These are phyloP conservation scores for Phialemoniopsis sp. DNA, from an alignment of 2,329 filamentous ascomycete species.

Conservation along the genomic window DNA sequence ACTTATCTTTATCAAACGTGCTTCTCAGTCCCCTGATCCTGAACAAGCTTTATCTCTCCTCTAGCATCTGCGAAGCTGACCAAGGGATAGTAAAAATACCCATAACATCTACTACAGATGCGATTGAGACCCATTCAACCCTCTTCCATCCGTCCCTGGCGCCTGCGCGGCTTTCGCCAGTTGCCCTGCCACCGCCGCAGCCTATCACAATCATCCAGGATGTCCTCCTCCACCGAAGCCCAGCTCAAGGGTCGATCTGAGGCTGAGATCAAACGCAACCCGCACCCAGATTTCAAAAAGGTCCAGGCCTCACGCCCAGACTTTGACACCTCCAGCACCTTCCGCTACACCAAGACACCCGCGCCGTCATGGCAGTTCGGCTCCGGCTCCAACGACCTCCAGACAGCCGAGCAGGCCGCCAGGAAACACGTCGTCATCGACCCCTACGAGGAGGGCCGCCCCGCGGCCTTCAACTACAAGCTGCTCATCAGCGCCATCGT, in stretches of 20 bases:
- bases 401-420: slow-evolving; percentile 12
- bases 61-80: no score
- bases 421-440: slow-evolving; percentile 69
- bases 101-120: no score
- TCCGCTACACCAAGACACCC: slow-evolving; percentile 59
- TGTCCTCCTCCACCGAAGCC: no score
- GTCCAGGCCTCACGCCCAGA: slow-evolving; percentile 63
- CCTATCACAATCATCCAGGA: no score
- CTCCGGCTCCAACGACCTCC: slow-evolving; percentile 55
- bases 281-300: slow-evolving; percentile 70
- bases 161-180: no score
- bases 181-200: no score
- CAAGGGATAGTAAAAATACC: no score
- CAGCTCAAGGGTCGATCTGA: slow-evolving; percentile 7
- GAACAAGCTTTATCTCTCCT: no score
- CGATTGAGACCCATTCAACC: no score
- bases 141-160: no score
- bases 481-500: slow-evolving; percentile 79
- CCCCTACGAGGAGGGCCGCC: slow-evolving; percentile 68
- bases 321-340: slow-evolving; percentile 35
- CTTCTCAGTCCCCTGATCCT: no score
- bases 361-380: slow-evolving; percentile 63
- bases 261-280: slow-evolving; percentile 51
- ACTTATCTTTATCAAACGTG: no score
- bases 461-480: slow-evolving; percentile 78